A percentile compares a stretch with the other conserved stretches of the same genome.
Evolutionary conservation across 2,329 filamentous ascomycete genomes (phyloP).

Genomic region (Pseudogymnoascus sp.): DNA sequence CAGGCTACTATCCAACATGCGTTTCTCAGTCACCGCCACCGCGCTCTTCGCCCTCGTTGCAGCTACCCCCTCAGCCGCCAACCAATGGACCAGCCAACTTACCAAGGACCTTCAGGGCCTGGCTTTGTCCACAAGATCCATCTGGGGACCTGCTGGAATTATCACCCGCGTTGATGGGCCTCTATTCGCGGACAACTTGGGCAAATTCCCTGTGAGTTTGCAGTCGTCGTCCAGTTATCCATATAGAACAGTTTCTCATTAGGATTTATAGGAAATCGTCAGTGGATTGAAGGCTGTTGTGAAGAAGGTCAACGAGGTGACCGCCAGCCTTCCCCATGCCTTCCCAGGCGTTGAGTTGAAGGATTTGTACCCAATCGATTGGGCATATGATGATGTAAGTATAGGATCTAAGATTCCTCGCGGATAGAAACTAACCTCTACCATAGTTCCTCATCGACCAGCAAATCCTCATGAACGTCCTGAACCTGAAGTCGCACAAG

Average conservation of each 20-base stretch:
- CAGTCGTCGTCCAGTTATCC: background rate
- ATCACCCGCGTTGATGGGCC: background rate
- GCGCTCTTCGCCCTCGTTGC: background rate
- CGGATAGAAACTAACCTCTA: background rate
- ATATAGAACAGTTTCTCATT: background rate
- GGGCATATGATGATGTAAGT: slow-evolving; percentile 8
- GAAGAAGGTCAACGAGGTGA: background rate
- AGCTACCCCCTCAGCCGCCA: background rate
- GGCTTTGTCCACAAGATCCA: background rate
- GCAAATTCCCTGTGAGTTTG: background rate
- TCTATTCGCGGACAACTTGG: background rate
- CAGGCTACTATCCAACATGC: background rate
- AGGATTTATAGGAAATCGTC: background rate
- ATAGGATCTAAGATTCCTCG: background rate
- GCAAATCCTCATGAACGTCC: slow-evolving; percentile 8
- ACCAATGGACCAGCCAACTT: background rate
- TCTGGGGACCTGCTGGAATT: background rate
- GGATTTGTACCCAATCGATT: background rate
- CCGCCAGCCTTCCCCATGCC: background rate
- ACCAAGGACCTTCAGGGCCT: slow-evolving; percentile 1
- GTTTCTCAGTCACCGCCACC: background rate
- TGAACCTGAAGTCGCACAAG: slow-evolving; percentile 1
- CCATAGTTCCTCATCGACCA: background rate
- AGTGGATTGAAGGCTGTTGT: background rate
- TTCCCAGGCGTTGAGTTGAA: background rate